These are phyloP conservation scores for Naganishia liquefaciens DNA, from an alignment of 1,284 basidiomycete species.

Conservation along the genomic window DNA sequence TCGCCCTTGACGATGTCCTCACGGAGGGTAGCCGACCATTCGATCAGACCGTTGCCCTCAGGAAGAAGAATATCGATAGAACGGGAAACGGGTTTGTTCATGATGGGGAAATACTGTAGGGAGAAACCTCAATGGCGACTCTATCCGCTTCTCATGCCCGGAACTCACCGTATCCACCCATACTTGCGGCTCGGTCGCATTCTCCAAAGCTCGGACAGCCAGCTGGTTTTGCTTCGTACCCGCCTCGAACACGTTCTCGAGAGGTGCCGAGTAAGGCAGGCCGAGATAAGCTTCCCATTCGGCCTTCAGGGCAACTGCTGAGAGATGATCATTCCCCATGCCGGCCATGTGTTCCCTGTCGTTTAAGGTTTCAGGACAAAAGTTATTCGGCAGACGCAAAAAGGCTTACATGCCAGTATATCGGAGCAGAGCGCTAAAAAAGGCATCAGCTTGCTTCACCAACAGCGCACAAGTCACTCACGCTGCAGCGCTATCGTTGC, in stretches of 20 bases:
- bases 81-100: constrained; percentile 72
- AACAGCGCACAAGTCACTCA: constrained; percentile 33
- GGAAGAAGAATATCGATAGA: constrained; percentile 63
- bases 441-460: constrained; percentile 13
- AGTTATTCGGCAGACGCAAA: not conserved
- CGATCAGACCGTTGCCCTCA: constrained; percentile 57
- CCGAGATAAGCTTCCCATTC: constrained; percentile 53
- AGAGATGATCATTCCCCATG: constrained; percentile 49
- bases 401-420: constrained; percentile 43
- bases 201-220: constrained; percentile 38
- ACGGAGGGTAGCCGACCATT: constrained; percentile 63
- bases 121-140: not conserved
- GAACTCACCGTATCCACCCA: constrained; percentile 53
- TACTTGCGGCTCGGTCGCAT: constrained; percentile 41
- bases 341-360: constrained; percentile 49
- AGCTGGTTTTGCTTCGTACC: constrained; percentile 45
- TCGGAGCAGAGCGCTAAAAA: constrained; percentile 40
- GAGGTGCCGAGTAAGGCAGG: constrained; percentile 44
- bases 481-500: constrained; percentile 46
- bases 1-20: constrained; percentile 56
- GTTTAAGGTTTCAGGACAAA: not conserved
- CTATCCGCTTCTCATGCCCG: not conserved
- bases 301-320: constrained; percentile 51
- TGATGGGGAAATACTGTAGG: constrained; percentile 70
- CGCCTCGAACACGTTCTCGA: constrained; percentile 51